Percentiles rank a stretch among this genome's conserved stretches.
Conservation (phyloP, 2,329 filamentous ascomycete genomes). For the Pseudogymnoascus sp. region DNA sequence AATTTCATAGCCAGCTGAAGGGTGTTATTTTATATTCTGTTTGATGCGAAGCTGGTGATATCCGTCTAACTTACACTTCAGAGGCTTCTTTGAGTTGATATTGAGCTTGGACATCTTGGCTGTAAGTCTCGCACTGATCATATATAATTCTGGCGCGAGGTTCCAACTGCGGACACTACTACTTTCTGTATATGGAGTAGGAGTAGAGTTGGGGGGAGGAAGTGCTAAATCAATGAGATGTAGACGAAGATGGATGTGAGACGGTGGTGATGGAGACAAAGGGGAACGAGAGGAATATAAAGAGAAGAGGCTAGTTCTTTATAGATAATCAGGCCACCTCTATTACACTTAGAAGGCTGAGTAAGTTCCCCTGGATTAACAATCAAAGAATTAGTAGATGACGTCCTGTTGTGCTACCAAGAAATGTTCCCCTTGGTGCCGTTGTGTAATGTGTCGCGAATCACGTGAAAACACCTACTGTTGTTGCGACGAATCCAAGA, state of each 20-base stretch:
- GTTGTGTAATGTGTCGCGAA: neutral
- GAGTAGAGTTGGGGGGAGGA: neutral
- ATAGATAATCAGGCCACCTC: neutral
- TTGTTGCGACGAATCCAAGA: neutral
- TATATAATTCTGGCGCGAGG: neutral
- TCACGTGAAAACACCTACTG: neutral
- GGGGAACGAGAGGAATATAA: neutral
- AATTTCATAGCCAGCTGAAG: constrained; percentile 47
- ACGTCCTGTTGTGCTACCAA: neutral
- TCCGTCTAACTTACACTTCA: neutral
- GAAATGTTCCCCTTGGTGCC: neutral
- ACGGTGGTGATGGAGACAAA: neutral
- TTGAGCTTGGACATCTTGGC: neutral
- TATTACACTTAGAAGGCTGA: neutral
- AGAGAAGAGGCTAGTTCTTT: neutral
- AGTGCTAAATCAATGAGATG: neutral
- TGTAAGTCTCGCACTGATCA: neutral
- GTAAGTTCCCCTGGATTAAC: neutral
- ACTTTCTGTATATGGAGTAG: neutral
- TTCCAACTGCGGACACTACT: neutral
- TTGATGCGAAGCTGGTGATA: neutral
- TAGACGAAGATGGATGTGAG: neutral
- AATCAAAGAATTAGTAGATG: neutral
- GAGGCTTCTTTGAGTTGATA: neutral
- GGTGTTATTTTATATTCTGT: neutral